Evolutionary conservation across 2,329 filamentous ascomycete species (phyloP), one percentile per base, ranked within the genome.

Genomic region (Plenodomus biglobosus): DNA sequence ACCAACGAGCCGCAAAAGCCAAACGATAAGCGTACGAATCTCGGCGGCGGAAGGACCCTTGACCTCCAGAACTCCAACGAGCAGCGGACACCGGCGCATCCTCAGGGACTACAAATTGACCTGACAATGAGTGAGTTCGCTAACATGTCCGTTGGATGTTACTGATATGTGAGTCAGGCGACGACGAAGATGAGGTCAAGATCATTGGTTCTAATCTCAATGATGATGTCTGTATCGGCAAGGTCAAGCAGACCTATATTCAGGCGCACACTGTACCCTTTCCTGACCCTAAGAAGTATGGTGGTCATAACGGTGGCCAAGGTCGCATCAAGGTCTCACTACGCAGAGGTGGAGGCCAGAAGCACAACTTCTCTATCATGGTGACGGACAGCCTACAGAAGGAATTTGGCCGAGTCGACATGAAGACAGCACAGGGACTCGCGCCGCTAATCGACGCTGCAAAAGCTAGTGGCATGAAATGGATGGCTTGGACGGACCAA

Each of bases 181-280:
- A 87, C 38, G 85, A 87, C 37, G 81, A 84, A 20, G 82, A 87
- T 8, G 82, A 87, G 7, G 64, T 84, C 3, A 72, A 80, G 17
- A 75, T 84, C 30, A 70, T 85, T 13, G 78, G 80, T 36, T 80
- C 88, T 46, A 78, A 83, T 22, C 80, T 77, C 39, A 80, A 85
- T 17, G 83, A 89, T 64, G 84, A 90, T 62, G 86, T 95, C 3
- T 95, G 90, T 72, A 91, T 88, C 64, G 90, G 90, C 36, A 87
- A 87, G 73, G 73, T 95, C 17, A 85, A 90, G 45, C 80, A 79
- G 16, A 82, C 85, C 2, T 81, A 76, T 44, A 76, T 94, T 36
- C 84, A 85, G 54, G 87, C 86, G 52, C 80, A 83, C 60, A 75
- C 77, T 30, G 83, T 92, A 1, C 90, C 90, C 1, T 82, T 79